Evolutionary conservation across 441 rosid genomes (phyloP), one percentile per base, ranked within the genome.

Genomic region (Rhodomyrtus psidioides): DNA sequence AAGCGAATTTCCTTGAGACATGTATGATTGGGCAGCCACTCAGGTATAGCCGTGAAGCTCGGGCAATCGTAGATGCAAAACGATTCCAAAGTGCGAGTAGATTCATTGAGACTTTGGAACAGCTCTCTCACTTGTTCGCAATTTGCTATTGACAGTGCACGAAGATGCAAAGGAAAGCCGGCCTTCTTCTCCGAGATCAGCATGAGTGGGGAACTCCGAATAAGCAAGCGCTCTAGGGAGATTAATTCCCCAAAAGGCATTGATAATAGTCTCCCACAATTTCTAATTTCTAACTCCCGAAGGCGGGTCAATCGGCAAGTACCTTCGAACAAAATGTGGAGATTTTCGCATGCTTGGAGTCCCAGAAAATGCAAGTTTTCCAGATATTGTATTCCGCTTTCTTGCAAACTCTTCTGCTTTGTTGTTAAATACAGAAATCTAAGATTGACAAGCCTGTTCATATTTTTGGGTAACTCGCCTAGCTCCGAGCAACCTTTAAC

Each of bases 1-100:
- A n/a, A n/a, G n/a, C n/a, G 0, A 30, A 30, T 30, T 30, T 62
- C 46, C 26, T 3, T 4, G 14, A 62, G 75, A 62, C 1, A 0
- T 30, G 26, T 17, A 17, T 62, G 0, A 19, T 17, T 62, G 75
- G 4, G 42, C 24, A 62, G 44, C 44, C 75, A 62, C 17, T 62
- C 3, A 0, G 75, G 75, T 62, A 62, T 30, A 28, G 42, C 42
- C 1, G 1, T 30, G 75, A 62, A 62, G 75, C 3, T 17, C 1
- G 24, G 26, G 75, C 39, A n/a, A 13, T 62, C 44, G 7, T 0
- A 5, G 24, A 62, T 8, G 75, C 24, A 16, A 62, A 62, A 0
- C 12, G 75, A 28, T 28, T 62, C 4, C 42, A 62, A 62, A 62
- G 42, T n/a, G 12, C 0, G 0, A 9, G 24, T 23, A 8, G 24